These are phyloP conservation scores for Euptelea pleiosperma DNA, from an alignment of 164 flowering plant species.

Conservation along the genomic window DNA sequence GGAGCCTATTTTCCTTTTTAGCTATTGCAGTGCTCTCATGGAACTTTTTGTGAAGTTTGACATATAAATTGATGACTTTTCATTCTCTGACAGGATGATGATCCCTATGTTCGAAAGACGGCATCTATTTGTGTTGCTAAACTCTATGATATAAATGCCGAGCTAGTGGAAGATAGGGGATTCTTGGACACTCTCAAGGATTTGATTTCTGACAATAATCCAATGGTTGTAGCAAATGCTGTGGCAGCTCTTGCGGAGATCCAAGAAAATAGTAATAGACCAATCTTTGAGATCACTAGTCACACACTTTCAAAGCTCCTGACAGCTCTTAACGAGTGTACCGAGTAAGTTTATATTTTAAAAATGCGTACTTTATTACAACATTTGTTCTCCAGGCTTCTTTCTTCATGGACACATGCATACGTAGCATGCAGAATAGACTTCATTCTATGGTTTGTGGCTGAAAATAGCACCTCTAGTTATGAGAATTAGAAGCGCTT, in stretches of 20 bases:
- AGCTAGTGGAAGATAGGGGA: slow-evolving; percentile 97
- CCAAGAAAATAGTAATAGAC: slow-evolving; percentile 78
- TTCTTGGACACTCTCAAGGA: slow-evolving; percentile 93
- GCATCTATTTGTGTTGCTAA: slow-evolving; percentile 99
- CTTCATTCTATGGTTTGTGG: neutral
- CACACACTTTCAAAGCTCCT: slow-evolving; percentile 88
- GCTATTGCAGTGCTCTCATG: neutral
- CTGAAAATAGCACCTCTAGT: too few relatives aligned
- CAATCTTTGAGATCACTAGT: slow-evolving; percentile 90
- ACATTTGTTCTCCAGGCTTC: neutral
- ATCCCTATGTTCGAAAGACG: slow-evolving; percentile 99
- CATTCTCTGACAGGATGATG: slow-evolving; percentile 78
- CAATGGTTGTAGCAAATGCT: slow-evolving; percentile 99
- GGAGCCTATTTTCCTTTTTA: neutral
- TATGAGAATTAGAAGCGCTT: too few relatives aligned
- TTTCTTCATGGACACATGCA: slow-evolving; percentile 3
- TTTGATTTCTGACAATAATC: slow-evolving; percentile 97
- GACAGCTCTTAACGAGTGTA: slow-evolving; percentile 96
- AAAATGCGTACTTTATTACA: neutral
- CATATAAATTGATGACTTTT: slow-evolving; percentile 4
- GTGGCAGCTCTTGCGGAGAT: slow-evolving; percentile 99
- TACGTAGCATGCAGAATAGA: neutral
- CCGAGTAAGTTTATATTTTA: slow-evolving; percentile 60
- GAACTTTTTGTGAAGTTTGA: neutral
- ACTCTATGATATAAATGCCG: slow-evolving; percentile 97